Base-by-base conservation (phyloP, 108 stramenopile species). In the Conticribra weissflogii region DNA sequence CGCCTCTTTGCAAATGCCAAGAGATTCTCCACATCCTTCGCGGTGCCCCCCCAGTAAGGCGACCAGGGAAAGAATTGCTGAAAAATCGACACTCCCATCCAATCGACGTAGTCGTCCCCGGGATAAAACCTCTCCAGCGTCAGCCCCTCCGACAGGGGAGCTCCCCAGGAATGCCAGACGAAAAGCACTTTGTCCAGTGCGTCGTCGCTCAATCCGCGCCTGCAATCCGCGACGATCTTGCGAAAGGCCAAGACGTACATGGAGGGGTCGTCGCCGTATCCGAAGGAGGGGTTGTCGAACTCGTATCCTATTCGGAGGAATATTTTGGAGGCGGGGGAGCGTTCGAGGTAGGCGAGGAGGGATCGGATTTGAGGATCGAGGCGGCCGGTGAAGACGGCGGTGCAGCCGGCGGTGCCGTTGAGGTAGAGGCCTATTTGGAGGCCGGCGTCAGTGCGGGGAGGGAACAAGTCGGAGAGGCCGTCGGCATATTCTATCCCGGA, bases 91-190 rank as follows among this genome's bases (percentile, higher is more conserved):
- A 94, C 76, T 9, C 92, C 92, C 9, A 94, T 61, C 92, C 92
- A 94, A 82, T 94, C 92, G 3, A 94, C 92, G 52, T 52, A 77
- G 24, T 81, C 72, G 61, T 91, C 77, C 12, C 92, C 90, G 0
- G 92, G 92, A 67, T 90, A 94, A 74, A 88, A 91, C 2, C 81
- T 55, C 0, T 76, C 59, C 36, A 93, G 28, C 0, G 78, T 63
- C 15, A 75, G 9, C 27, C 52, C 46, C n/a, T 54, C 30, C 30
- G 81, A 51, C 53, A 80, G 76, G 14, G 85, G 84, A 28, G 89
- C 92, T 45, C 78, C 89, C 92, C 92, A 94, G 14, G 92, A 94
- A 82, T 94, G 92, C 92, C 92, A 94, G 15, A 89, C 88, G 66
- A 90, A 89, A 23, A 74, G 51, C 1, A 88, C 74, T 36, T 83